phyloP scores from a whole-genome alignment of 1,139 yeast genomes.

The Blastobotrys malaysiensis region DNA sequence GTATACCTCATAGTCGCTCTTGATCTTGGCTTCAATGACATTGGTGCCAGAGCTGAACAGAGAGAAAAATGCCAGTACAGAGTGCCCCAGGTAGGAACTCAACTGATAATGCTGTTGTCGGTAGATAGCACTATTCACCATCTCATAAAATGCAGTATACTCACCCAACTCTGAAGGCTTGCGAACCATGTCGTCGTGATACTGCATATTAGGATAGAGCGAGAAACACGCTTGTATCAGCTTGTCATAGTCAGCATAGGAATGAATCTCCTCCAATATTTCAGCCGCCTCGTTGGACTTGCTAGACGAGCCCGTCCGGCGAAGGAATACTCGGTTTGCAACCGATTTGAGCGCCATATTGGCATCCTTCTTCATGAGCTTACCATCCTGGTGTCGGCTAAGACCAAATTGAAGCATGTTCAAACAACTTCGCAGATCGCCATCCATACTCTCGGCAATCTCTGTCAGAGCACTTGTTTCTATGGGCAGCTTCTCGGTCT shows the following conservation, averaged over 20 bases:
- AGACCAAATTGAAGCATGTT: constrained; percentile 74
- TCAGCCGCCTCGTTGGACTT: constrained; percentile 45
- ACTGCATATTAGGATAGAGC: constrained; percentile 48
- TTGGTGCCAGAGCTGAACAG: constrained; percentile 58
- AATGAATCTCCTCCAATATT: constrained; percentile 42
- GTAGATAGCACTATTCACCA: constrained; percentile 41
- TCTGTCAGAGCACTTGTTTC: constrained; percentile 43
- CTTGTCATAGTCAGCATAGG: constrained; percentile 51
- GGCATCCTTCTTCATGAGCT: constrained; percentile 21
- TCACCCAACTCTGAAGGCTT: constrained; percentile 66
- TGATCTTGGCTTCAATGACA: constrained; percentile 32
- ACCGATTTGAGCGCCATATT: constrained; percentile 22
- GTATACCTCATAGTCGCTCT: constrained; percentile 41
- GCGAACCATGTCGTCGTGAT: constrained; percentile 59
- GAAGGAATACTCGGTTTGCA: constrained; percentile 25
- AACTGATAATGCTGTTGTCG: constrained; percentile 44
- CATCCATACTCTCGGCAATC: constrained; percentile 66
- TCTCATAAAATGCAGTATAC: constrained; percentile 72
- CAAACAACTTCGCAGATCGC: constrained; percentile 81
- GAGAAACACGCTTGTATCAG: constrained; percentile 68
- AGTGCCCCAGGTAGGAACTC: constrained; percentile 49
- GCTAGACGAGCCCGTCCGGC: constrained; percentile 44
- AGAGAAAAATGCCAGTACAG: constrained; percentile 60
- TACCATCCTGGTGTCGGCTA: constrained; percentile 8
- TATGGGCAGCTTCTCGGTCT: constrained; percentile 40